Percentiles rank a stretch among this genome's conserved stretches.
Conservation (phyloP, 1,284 basidiomycete species). For the Hortiboletus rubellus region DNA sequence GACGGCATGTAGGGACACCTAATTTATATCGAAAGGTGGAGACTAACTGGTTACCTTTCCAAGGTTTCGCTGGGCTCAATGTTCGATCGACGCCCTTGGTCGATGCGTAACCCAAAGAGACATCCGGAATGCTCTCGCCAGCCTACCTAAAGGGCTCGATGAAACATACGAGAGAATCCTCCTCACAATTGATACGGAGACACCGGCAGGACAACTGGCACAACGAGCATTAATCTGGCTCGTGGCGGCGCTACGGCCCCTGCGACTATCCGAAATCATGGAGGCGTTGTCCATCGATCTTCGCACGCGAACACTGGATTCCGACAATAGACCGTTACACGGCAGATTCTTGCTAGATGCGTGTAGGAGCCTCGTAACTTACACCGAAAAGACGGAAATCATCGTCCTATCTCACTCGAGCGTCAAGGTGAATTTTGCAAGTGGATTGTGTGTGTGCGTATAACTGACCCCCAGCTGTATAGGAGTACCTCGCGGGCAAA, state of each 20-base stretch:
- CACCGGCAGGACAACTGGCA: background rate
- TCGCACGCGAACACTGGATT: background rate
- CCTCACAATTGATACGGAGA: background rate
- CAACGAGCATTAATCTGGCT: background rate
- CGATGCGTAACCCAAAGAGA: background rate
- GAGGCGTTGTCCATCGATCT: background rate
- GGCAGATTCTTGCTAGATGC: background rate
- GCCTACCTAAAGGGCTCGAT: background rate
- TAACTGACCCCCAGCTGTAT: background rate
- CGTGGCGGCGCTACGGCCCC: background rate
- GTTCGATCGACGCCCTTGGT: background rate
- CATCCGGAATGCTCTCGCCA: background rate
- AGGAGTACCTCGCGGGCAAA: background rate
- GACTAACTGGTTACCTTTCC: background rate
- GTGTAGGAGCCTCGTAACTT: background rate
- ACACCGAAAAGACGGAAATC: background rate
- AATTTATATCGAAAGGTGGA: background rate
- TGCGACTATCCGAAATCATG: background rate
- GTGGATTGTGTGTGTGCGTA: background rate
- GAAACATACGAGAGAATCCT: constrained; percentile 4
- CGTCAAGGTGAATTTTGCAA: background rate
- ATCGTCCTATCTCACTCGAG: background rate
- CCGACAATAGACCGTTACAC: background rate
- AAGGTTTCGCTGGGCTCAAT: constrained; percentile 12
- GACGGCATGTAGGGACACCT: background rate